Evolutionary conservation across 228 moss, liverwort and hornwort species (phyloP), one percentile per base, ranked within the genome.

Genomic region (Sphagnum magellanicum): DNA sequence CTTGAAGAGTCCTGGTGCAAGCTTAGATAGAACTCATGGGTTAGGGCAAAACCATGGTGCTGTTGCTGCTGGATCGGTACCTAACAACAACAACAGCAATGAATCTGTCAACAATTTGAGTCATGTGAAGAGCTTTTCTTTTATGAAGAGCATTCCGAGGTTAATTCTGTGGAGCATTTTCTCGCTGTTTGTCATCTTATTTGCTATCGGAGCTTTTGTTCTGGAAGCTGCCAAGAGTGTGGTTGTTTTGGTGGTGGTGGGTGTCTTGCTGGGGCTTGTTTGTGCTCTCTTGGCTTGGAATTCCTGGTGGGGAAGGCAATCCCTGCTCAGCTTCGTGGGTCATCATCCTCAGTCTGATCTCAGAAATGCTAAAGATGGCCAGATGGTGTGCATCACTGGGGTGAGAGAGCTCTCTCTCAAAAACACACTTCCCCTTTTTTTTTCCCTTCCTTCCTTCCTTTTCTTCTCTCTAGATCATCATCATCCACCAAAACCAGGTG

Each of bases 381-480:
- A 91, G 74, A 79, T 77, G 53, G 94, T 94, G 46, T 91, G 91
- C 63, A 74, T 94, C 63, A 91, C 94, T 0, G 94, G 94, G 89
- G 94, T 93, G 50, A 83, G 89, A 53, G 4, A 62, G 12, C 51
- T 12, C 17, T 32, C 11, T n/a, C 50, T 50, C 51, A 1, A 11
- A 12, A 46, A 50, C 50, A 50, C 16, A 11, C 13, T 10, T 67
- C 50, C 52, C 50, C 67, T 50, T 67, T 13, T 4, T 9, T 13
- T 4, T 1, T 50, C 5, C 67, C 50, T 46, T 67, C 13, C 50
- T 32, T 32, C 32, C 32, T 32, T 32, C 32, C 32, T 32, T 32
- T 32, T 32, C 32, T 32, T 32, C 32, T 32, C 32, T 32, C 32
- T 32, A 32, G 32, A 32, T 32, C 32, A 2, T 32, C 32, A 32